These are phyloP conservation scores for Pseudogymnoascus sp. DNA, from an alignment of 2,329 filamentous ascomycete species.

Conservation along the genomic window DNA sequence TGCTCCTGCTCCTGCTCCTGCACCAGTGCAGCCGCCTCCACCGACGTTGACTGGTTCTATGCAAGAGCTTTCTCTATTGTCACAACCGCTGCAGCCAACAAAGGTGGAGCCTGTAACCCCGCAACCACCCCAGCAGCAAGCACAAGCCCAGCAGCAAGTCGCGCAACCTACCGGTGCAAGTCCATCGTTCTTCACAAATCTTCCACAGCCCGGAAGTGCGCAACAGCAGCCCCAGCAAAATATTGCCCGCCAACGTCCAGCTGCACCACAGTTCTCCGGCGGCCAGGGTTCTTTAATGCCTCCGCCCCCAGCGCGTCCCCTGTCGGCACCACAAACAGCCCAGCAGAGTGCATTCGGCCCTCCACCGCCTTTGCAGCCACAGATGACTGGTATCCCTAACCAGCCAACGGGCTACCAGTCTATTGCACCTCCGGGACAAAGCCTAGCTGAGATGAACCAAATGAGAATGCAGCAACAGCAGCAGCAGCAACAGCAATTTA, in stretches of 20 bases:
- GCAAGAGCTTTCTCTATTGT: conserved; percentile 59
- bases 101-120: conserved; percentile 29
- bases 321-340: conserved; percentile 80
- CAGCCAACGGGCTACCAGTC: conserved; percentile 44
- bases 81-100: conserved; percentile 50
- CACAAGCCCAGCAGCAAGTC: conserved; percentile 28
- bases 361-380: conserved; percentile 65
- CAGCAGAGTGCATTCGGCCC: conserved; percentile 67
- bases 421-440: conserved; percentile 67
- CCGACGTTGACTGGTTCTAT: conserved; percentile 62
- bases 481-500: conserved; percentile 33
- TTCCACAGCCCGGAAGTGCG: conserved; percentile 39
- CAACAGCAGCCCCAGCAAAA: conserved; percentile 35
- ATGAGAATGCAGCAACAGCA: conserved; percentile 58
- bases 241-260: conserved; percentile 60
- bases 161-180: conserved; percentile 47
- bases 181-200: conserved; percentile 50
- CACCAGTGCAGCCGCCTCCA: conserved; percentile 36
- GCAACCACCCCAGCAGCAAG: conserved; percentile 28
- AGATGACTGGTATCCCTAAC: conserved; percentile 64
- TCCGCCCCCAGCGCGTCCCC: conserved; percentile 70
- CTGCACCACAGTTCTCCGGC: conserved; percentile 57
- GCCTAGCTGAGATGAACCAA: conserved; percentile 64
- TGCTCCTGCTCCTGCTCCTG: conserved; percentile 26
- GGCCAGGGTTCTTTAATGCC: conserved; percentile 59